Percentiles rank a stretch among this genome's conserved stretches.
Conservation (phyloP, 177 flowering plant species). For the Telopea speciosissima region DNA sequence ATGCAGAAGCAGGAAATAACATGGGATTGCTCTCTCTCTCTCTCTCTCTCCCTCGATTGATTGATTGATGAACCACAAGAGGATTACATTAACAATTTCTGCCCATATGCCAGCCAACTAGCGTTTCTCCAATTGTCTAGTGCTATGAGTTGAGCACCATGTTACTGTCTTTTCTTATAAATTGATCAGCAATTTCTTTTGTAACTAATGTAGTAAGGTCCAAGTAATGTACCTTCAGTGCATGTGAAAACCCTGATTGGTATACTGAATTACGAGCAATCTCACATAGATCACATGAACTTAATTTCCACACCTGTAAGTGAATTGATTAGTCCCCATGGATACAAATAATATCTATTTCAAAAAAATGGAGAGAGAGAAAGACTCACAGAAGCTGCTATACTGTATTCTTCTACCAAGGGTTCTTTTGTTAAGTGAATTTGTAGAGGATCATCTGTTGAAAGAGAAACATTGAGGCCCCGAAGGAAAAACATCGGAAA, state of each 20-base stretch:
- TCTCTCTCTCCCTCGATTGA: not conserved
- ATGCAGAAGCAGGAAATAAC: not conserved
- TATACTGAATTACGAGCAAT: constrained; percentile 94
- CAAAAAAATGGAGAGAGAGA: constrained; percentile 5
- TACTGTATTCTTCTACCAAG: constrained; percentile 94
- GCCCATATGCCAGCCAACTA: not conserved
- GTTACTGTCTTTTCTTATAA: not conserved
- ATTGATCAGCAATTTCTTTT: not conserved
- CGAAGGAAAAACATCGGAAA: constrained; percentile 79
- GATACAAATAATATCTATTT: not conserved
- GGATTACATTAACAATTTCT: not conserved
- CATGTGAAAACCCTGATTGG: constrained; percentile 97
- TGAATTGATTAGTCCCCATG: not conserved
- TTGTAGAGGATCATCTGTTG: constrained; percentile 97
- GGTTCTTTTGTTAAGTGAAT: constrained; percentile 97
- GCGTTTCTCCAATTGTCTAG: not conserved
- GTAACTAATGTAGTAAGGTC: not conserved
- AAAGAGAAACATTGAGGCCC: constrained; percentile 96
- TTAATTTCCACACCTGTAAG: constrained; percentile 90
- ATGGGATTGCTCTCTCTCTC: not conserved
- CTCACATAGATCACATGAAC: constrained; percentile 94
- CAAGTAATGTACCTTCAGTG: constrained; percentile 57
- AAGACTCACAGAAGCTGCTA: constrained; percentile 88
- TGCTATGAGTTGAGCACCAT: not conserved
- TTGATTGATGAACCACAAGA: not conserved